Evolutionary conservation across 371 early-diverging fungal genomes (phyloP), one percentile per base, ranked within the genome.

Genomic region (Mucor mucedo): DNA sequence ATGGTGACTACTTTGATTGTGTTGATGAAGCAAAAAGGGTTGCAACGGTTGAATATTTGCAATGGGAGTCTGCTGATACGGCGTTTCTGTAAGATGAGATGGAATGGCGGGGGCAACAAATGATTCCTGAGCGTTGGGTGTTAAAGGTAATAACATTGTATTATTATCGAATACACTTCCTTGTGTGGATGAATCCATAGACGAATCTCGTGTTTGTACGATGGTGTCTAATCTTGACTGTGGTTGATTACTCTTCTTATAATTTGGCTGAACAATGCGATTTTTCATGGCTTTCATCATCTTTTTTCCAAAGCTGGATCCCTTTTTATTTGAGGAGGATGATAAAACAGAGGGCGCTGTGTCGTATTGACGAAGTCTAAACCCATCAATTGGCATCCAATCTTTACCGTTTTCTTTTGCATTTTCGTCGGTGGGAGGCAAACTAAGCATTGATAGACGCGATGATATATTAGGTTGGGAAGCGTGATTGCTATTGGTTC

Each of bases 111-210:
- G 48, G 4, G 68, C 35, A 16, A 67, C 68, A 53, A 58, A 57
- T 8, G 35, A 32, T 7, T 35, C 47, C 5, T 55, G 32, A 14
- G 45, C 28, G 4, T 32, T 32, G 5, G 56, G 56, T 16, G 55
- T 47, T 7, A 66, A 4, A 7, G 60, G 61, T 16, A 56, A 16
- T 7, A 66, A 30, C 6, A 59, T 27, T 28, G 50, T 40, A 44
- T 95, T 95, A 92, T 95, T 95, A 21, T 87, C 89, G 3, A 89
- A 9, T 9, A 35, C 16, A 38, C 38, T 91, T 38, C 78, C 81
- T 28, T 82, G 95, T 41, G 87, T 95, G 52, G 98, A 95, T 72
- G 97, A 97, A 6, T 49, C 63, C 63, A 55, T 47, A 29, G 55
- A 49, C 3, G 55, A 58, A 16, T 45, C 44, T 53, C 54, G 38